Percentiles rank a stretch among this genome's conserved stretches.
Evolutionary conservation across 1,284 basidiomycete genomes (phyloP).

Genomic region (Puccinia brachypodii): DNA sequence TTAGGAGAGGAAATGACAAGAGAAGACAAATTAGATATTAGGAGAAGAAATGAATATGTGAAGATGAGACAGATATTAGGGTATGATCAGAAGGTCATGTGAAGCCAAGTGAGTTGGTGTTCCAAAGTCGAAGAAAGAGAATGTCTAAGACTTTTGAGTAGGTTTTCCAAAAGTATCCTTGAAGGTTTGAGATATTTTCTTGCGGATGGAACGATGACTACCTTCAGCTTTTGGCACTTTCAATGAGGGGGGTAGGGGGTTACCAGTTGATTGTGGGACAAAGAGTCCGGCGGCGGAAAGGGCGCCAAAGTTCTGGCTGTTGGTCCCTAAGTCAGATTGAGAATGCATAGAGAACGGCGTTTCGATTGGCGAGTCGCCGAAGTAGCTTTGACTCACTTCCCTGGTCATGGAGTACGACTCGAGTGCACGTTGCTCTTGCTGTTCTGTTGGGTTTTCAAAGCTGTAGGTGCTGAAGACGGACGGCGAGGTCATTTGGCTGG

Average conservation of each 20-base stretch:
- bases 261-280: neutral
- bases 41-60: too few relatives aligned
- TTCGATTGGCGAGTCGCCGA: neutral
- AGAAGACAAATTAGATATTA: too few relatives aligned
- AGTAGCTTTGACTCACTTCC: conserved; percentile 19
- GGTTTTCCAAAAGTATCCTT: conserved; percentile 15
- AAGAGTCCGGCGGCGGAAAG: conserved; percentile 2
- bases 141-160: neutral
- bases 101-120: too few relatives aligned
- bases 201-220: neutral
- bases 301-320: conserved; percentile 2
- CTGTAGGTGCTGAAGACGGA: neutral
- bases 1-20: too few relatives aligned
- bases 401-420: conserved; percentile 9
- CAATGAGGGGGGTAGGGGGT: neutral
- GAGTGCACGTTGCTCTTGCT: neutral
- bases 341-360: neutral
- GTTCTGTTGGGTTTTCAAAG: neutral
- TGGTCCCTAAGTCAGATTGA: neutral
- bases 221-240: neutral
- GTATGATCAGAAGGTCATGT: too few relatives aligned
- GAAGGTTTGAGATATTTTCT: conserved; percentile 16
- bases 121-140: too few relatives aligned
- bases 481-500: neutral
- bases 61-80: too few relatives aligned